Evolutionary conservation across 129 eudicot species (phyloP), one percentile per base, ranked within the genome.

Genomic region (Flaveria brownii): DNA sequence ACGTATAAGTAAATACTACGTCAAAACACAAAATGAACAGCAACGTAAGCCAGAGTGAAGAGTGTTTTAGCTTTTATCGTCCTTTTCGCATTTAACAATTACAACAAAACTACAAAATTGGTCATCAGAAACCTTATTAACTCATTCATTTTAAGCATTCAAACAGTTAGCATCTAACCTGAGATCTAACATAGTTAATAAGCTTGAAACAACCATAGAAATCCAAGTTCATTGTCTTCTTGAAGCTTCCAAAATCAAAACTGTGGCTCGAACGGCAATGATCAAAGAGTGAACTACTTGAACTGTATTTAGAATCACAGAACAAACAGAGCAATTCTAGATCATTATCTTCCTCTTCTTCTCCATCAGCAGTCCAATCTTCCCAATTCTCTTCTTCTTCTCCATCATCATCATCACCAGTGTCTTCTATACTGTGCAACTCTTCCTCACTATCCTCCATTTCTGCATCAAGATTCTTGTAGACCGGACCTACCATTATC

Each of bases 161-260:
- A 2, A 66, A 66, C 22, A 47, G 50, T 33, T 64, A 17, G 30
- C 1, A 30, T 25, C 52, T 72, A 77, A 94, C 98, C 96, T 85
- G 87, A 33, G 86, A 81, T 82, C 98, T 86, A 57, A 94, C 74
- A 78, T 87, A 94, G 71, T 94, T 94, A 78, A 94, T 72, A 82
- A 94, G 97, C 96, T 88, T 94, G 26, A 94, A 78, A 78, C 86
- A 82, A 0, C 76, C 89, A 57, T 94, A 91, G 72, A 91, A 88
- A 76, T 94, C 92, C 96, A 94, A 80, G 0, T 10, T 68, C 39
- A 85, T 26, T 2, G 75, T 46, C 17, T 68, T 85, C 90, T 72
- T 88, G 28, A 94, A 61, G 26, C 72, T 75, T n/a, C 62, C 25
- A 69, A 91, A 88, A 81, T 94, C 84, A 36, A 91, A 94, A 16